Conservation (phyloP, 192 early-diverging fungal species). For the Lunasporangiospora selenospora region DNA sequence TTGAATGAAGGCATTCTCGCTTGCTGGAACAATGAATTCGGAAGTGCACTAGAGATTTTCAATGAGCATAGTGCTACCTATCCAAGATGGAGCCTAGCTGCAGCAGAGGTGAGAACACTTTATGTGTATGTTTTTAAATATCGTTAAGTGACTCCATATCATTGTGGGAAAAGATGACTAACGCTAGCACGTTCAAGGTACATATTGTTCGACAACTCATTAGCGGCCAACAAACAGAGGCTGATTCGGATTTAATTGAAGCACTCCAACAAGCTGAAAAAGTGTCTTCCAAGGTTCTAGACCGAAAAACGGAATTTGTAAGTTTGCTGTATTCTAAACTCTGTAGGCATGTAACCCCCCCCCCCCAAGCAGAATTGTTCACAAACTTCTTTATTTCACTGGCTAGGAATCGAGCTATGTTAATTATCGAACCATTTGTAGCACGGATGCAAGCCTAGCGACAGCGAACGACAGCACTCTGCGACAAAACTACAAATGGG, state of each 20-base stretch:
- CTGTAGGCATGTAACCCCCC: no score
- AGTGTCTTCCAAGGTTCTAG: constrained; percentile 31
- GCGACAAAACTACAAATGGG: constrained; percentile 53
- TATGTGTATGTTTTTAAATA: no score
- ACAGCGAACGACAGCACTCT: constrained; percentile 25
- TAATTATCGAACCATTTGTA: constrained; percentile 24
- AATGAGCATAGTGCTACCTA: constrained; percentile 15
- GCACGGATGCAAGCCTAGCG: constrained; percentile 16
- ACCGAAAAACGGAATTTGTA: constrained; percentile 43
- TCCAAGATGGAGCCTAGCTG: constrained; percentile 49
- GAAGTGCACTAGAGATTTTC: constrained; percentile 32
- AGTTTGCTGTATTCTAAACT: no score
- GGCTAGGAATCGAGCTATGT: constrained; percentile 46
- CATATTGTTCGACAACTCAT: constrained; percentile 49
- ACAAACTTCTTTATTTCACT: no score
- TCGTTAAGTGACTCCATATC: no score
- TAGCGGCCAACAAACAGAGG: constrained; percentile 43
- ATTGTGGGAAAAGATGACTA: no score
- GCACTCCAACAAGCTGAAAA: constrained; percentile 44
- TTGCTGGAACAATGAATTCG: constrained; percentile 52
- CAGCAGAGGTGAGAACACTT: constrained; percentile 42
- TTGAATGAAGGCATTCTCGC: constrained; percentile 36
- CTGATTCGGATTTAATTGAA: constrained; percentile 46
- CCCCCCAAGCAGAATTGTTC: no score
- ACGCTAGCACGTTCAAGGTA: no score